A percentile compares a stretch with the other conserved stretches of the same genome.
phyloP scores from a whole-genome alignment of 441 rosid species.

The Erodium moschatum region DNA sequence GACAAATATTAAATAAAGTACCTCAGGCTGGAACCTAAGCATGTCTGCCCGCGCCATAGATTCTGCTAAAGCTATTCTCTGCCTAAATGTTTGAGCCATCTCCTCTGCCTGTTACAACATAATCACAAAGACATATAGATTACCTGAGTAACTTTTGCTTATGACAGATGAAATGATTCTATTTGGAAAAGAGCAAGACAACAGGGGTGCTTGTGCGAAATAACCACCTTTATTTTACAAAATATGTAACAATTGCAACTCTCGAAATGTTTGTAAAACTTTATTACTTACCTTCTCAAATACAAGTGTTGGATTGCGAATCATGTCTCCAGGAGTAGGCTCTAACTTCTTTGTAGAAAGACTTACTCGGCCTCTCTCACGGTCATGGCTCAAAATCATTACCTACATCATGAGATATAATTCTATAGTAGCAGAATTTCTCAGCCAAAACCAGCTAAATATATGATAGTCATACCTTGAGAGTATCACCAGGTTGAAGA shows the following conservation, averaged over 20 bases:
- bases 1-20: slow-evolving; percentile 16
- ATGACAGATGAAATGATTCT: no score
- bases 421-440: neutral
- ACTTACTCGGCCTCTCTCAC: slow-evolving; percentile 93
- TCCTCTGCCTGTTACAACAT: slow-evolving; percentile 65
- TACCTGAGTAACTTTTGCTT: no score
- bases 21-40: slow-evolving; percentile 97
- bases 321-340: slow-evolving; percentile 98
- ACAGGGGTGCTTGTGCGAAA: no score
- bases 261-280: no score
- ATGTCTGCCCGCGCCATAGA: slow-evolving; percentile 98
- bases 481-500: slow-evolving; percentile 95
- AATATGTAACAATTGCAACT: no score
- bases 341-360: slow-evolving; percentile 93
- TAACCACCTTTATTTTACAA: no score
- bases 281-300: slow-evolving; percentile 69
- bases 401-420: slow-evolving; percentile 34
- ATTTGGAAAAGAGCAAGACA: no score
- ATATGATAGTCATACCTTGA: slow-evolving; percentile 42
- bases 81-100: slow-evolving; percentile 98
- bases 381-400: slow-evolving; percentile 95
- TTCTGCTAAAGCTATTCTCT: slow-evolving; percentile 96
- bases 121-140: no score
- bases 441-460: no score
- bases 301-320: slow-evolving; percentile 92